A percentile compares a stretch with the other conserved stretches of the same genome.
Evolutionary conservation across 192 early-diverging fungal species (phyloP).

Genomic region (Spizellomyces sp.): DNA sequence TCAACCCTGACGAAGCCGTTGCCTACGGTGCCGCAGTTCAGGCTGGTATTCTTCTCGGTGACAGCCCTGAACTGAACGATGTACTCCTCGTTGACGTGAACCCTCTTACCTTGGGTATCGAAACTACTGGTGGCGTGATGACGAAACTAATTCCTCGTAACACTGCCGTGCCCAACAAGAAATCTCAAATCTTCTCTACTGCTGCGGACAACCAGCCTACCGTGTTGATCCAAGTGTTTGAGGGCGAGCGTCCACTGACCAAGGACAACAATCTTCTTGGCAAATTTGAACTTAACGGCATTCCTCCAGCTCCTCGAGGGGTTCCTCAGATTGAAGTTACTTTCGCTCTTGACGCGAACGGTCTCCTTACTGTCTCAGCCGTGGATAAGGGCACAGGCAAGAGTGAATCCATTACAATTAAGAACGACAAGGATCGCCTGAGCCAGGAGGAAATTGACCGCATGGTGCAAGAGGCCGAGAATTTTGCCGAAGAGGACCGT

Average conservation of each 20-base stretch:
- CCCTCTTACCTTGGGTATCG: slow-evolving; percentile 96
- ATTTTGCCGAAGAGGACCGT: slow-evolving; percentile 89
- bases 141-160: slow-evolving; percentile 93
- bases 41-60: slow-evolving; percentile 85
- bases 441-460: slow-evolving; percentile 95
- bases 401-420: slow-evolving; percentile 95
- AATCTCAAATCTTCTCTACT: slow-evolving; percentile 98
- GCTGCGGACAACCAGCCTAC: slow-evolving; percentile 96
- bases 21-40: slow-evolving; percentile 98
- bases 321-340: slow-evolving; percentile 98
- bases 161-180: slow-evolving; percentile 94
- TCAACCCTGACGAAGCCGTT: slow-evolving; percentile 99
- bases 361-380: slow-evolving; percentile 91
- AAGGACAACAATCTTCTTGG: slow-evolving; percentile 98
- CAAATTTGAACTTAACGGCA: slow-evolving; percentile 95
- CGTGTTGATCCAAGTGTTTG: slow-evolving; percentile 95
- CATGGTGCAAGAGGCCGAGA: slow-evolving; percentile 95
- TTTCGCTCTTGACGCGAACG: slow-evolving; percentile 94
- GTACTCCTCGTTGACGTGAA: slow-evolving; percentile 90
- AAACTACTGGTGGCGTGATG: slow-evolving; percentile 98
- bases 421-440: slow-evolving; percentile 95
- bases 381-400: slow-evolving; percentile 96
- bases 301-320: slow-evolving; percentile 93
- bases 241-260: slow-evolving; percentile 95
- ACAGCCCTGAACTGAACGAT: slow-evolving; percentile 51